Evolutionary conservation across 2,329 filamentous ascomycete genomes (phyloP).

Genomic region (Karstenula rhodostoma): DNA sequence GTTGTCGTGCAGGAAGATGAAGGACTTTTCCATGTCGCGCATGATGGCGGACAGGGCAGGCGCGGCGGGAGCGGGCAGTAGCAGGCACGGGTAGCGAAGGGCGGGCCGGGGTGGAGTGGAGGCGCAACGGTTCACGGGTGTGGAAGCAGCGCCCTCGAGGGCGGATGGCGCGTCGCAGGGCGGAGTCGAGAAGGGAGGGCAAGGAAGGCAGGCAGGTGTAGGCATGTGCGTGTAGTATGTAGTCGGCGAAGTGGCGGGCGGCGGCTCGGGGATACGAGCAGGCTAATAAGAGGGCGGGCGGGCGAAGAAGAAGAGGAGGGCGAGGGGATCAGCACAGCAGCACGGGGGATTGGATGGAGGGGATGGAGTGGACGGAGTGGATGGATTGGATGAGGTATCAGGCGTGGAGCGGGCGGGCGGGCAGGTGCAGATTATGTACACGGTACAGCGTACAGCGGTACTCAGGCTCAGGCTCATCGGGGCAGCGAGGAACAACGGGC

Average conservation of each 20-base stretch:
- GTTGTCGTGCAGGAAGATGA: slow-evolving; percentile 48
- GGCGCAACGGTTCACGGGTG: slow-evolving; percentile 5
- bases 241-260: too few relatives aligned
- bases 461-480: too few relatives aligned
- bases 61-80: slow-evolving; percentile 7
- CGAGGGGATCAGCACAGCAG: slow-evolving; percentile 38
- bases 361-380: too few relatives aligned
- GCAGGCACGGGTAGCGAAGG: background rate
- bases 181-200: background rate
- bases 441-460: slow-evolving; percentile 26
- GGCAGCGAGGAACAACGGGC: slow-evolving; percentile 19
- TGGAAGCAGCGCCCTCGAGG: slow-evolving; percentile 16
- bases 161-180: slow-evolving; percentile 23
- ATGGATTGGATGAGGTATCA: too few relatives aligned
- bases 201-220: background rate
- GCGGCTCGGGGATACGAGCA: slow-evolving; percentile 19
- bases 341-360: too few relatives aligned
- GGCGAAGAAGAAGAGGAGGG: slow-evolving; percentile 33
- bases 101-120: slow-evolving; percentile 10
- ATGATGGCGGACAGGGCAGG: slow-evolving; percentile 31
- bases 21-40: slow-evolving; percentile 49
- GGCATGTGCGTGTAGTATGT: too few relatives aligned
- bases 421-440: slow-evolving; percentile 24
- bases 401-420: too few relatives aligned
- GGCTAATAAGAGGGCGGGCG: slow-evolving; percentile 29